Conservation (phyloP, 371 early-diverging fungal species). For the Mortierella sp. region DNA sequence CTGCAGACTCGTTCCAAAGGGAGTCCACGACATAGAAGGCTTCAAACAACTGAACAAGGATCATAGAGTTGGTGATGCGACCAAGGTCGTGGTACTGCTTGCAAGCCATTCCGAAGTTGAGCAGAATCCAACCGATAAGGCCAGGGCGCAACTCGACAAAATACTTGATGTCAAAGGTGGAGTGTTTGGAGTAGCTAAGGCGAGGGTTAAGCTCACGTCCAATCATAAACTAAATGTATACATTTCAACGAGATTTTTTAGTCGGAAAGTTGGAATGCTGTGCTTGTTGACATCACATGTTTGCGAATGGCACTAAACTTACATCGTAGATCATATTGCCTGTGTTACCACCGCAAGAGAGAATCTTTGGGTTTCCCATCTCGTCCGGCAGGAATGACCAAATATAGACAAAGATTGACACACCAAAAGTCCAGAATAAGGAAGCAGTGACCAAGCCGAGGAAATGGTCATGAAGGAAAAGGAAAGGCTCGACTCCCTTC, state of each 20-base stretch:
- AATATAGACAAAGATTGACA: conserved; percentile 79
- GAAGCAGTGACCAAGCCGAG: conserved; percentile 78
- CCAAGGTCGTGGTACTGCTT: conserved; percentile 78
- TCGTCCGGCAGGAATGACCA: conserved; percentile 76
- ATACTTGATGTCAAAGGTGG: conserved; percentile 90
- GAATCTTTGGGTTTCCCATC: conserved; percentile 61
- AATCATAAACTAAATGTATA: conserved; percentile 69
- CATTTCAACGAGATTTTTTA: neutral
- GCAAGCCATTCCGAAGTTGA: conserved; percentile 82
- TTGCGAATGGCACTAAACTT: conserved; percentile 21
- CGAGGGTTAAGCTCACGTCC: conserved; percentile 93
- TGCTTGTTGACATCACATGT: neutral
- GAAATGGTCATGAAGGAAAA: conserved; percentile 83
- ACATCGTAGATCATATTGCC: conserved; percentile 91
- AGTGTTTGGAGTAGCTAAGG: conserved; percentile 60
- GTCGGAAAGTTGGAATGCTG: neutral
- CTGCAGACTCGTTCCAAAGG: conserved; percentile 79
- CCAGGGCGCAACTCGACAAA: conserved; percentile 94
- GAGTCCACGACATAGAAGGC: conserved; percentile 89
- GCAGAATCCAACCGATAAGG: conserved; percentile 83
- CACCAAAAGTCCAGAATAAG: conserved; percentile 69
- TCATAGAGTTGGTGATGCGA: conserved; percentile 83
- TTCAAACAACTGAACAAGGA: conserved; percentile 81
- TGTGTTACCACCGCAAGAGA: conserved; percentile 92
- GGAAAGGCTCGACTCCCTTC: conserved; percentile 71